These are phyloP conservation scores for Helotiales sp. DNA, from an alignment of 2,329 filamentous ascomycete genomes.

Conservation along the genomic window DNA sequence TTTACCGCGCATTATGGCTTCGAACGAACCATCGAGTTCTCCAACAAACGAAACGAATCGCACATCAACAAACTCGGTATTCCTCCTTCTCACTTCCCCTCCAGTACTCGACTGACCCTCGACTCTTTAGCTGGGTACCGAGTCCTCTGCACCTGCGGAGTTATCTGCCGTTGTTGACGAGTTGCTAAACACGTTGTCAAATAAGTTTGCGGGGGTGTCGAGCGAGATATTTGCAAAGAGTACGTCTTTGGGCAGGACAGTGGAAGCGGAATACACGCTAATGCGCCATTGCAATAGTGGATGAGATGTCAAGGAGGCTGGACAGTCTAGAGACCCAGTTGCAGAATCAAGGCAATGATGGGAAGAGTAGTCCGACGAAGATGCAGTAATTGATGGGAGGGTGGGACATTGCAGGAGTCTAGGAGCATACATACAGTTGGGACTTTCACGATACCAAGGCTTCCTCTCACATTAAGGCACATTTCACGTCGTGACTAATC, in stretches of 20 bases:
- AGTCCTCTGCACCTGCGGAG: slow-evolving; percentile 27
- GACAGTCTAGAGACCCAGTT: slow-evolving; percentile 65
- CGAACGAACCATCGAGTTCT: slow-evolving; percentile 22
- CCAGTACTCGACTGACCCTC: background rate
- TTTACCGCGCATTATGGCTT: slow-evolving; percentile 5
- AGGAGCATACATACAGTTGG: background rate
- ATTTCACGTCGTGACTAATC: background rate
- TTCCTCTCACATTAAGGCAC: background rate
- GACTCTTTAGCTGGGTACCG: background rate
- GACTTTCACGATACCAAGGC: background rate
- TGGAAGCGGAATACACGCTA: background rate
- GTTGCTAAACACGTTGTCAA: slow-evolving; percentile 77
- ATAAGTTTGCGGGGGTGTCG: slow-evolving; percentile 82
- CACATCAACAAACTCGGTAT: slow-evolving; percentile 22
- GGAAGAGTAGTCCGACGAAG: slow-evolving; percentile 30
- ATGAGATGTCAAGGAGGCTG: slow-evolving; percentile 85
- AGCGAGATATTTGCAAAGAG: slow-evolving; percentile 88
- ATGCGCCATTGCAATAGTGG: slow-evolving; percentile 59
- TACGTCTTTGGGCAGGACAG: slow-evolving; percentile 39
- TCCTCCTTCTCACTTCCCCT: background rate
- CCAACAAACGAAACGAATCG: slow-evolving; percentile 19
- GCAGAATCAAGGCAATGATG: slow-evolving; percentile 27
- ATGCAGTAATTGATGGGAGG: slow-evolving; percentile 3
- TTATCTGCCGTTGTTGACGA: slow-evolving; percentile 70
- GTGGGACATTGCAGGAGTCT: background rate